phyloP scores from a whole-genome alignment of 345 rosid species.

The Kernera saxatilis region DNA sequence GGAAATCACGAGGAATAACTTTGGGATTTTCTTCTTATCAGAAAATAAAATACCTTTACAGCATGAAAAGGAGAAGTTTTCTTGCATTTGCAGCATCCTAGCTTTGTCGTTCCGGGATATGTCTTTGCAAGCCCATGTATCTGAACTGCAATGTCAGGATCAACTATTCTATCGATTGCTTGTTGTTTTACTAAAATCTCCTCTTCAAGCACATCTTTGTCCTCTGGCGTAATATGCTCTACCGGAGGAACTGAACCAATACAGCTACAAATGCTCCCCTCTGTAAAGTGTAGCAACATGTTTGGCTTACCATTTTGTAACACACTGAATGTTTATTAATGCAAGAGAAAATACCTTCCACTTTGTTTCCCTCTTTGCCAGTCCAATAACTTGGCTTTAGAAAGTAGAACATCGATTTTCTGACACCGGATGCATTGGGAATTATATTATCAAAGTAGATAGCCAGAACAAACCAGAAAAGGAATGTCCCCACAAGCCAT shows the following conservation, averaged over 20 bases:
- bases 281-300: constrained; percentile 30
- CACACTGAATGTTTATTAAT: not conserved
- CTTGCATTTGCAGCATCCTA: constrained; percentile 64
- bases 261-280: constrained; percentile 83
- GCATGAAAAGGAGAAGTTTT: constrained; percentile 77
- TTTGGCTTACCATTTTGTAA: not conserved
- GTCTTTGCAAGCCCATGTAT: constrained; percentile 71
- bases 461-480: constrained; percentile 65
- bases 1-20: not conserved
- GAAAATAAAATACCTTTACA: constrained; percentile 45
- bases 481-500: constrained; percentile 60
- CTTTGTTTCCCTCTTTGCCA: constrained; percentile 69
- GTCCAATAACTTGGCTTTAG: constrained; percentile 79
- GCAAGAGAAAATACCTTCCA: constrained; percentile 46
- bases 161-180: constrained; percentile 36
- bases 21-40: not conserved
- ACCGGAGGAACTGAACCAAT: constrained; percentile 48
- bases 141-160: constrained; percentile 73
- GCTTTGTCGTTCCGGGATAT: constrained; percentile 55
- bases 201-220: constrained; percentile 82
- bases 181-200: constrained; percentile 58
- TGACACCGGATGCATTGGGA: constrained; percentile 76
- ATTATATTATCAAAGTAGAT: constrained; percentile 79
- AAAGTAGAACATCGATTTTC: constrained; percentile 71
- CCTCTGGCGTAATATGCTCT: constrained; percentile 56